Conservation (phyloP, 129 eudicot species). For the Logfia minima region DNA sequence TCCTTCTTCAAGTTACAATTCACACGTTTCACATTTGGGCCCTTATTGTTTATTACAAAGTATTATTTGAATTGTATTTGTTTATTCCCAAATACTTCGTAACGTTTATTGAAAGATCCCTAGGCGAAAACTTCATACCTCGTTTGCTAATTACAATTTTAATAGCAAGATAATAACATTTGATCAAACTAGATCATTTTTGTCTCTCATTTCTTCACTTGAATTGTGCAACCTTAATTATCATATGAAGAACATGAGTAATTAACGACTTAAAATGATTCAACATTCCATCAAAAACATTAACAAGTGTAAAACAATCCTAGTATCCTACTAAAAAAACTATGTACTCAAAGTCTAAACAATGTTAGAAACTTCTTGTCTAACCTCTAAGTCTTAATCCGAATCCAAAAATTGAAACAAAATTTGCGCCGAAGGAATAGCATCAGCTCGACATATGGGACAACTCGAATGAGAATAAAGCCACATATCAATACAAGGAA, state of each 20-base stretch:
- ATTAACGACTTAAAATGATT: neutral
- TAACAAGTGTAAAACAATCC: neutral
- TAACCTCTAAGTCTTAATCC: slow-evolving; percentile 30
- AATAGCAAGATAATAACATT: no score
- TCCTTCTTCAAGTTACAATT: no score
- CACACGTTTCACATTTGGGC: neutral
- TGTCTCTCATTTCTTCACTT: neutral
- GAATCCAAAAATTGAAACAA: slow-evolving; percentile 32
- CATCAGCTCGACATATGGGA: slow-evolving; percentile 50
- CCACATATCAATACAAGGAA: slow-evolving; percentile 58
- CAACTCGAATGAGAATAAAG: slow-evolving; percentile 51
- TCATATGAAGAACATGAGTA: neutral
- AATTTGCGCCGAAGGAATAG: slow-evolving; percentile 31
- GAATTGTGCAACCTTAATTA: neutral
- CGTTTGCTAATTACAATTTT: no score
- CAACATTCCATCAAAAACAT: neutral
- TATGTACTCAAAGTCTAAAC: slow-evolving; percentile 5
- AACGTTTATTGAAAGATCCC: no score
- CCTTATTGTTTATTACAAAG: neutral
- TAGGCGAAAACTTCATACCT: no score
- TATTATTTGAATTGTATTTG: no score
- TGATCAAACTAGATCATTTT: neutral
- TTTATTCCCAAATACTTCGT: no score
- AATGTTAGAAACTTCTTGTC: slow-evolving; percentile 25
- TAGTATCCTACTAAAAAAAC: neutral